Evolutionary conservation across 768 basidiomycete species (phyloP).

Genomic region (Calocera viscosa): DNA sequence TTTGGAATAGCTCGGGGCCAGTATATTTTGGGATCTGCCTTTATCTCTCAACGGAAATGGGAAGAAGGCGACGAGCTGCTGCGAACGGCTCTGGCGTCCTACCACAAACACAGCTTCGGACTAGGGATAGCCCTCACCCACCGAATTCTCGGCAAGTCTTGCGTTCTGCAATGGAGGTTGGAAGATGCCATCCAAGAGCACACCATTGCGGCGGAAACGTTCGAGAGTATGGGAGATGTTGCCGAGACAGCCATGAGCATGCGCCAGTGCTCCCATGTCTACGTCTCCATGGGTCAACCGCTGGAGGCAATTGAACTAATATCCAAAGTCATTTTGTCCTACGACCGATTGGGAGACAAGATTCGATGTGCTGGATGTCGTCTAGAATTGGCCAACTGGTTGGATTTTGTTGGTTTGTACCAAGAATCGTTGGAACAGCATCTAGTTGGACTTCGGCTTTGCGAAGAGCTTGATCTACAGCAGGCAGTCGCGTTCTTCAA

Average conservation of each 20-base stretch:
- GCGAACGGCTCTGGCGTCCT: too few species aligned
- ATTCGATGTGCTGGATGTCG: background rate
- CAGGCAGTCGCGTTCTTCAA: background rate
- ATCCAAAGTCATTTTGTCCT: background rate
- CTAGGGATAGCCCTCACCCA: too few species aligned
- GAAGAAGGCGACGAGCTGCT: too few species aligned
- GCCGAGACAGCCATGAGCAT: too few species aligned
- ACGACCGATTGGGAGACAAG: background rate
- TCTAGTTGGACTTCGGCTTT: background rate
- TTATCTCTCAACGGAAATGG: background rate
- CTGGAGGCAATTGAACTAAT: background rate
- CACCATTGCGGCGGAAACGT: too few species aligned
- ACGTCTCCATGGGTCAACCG: background rate
- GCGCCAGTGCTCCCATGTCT: background rate
- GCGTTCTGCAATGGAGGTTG: too few species aligned
- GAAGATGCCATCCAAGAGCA: too few species aligned
- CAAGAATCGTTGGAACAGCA: background rate
- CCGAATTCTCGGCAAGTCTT: too few species aligned
- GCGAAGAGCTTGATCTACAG: background rate
- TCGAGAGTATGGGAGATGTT: too few species aligned
- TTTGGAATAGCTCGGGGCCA: background rate
- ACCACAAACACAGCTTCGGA: too few species aligned
- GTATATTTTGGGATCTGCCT: background rate
- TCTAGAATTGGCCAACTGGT: background rate
- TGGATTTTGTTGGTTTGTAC: background rate